Conservation (phyloP, 176 grass and related monocot species). For the Coix lacrymajobi region DNA sequence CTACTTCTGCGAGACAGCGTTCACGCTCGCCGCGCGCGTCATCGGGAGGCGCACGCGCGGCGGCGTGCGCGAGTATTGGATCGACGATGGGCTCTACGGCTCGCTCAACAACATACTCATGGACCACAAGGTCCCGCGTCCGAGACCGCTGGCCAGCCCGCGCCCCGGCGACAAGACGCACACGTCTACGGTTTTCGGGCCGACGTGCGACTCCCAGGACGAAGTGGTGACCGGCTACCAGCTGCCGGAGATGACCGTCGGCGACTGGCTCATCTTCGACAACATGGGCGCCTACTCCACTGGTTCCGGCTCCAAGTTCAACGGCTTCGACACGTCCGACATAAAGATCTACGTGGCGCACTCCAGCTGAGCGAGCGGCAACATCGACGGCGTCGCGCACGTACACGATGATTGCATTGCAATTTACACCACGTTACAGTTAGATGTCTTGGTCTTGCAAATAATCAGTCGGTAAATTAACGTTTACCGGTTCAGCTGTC, state of each 20-base stretch:
- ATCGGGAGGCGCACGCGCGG: conserved; percentile 34
- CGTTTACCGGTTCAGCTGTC: no score
- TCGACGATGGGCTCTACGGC: conserved; percentile 42
- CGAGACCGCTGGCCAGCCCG: neutral
- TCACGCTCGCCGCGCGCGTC: conserved; percentile 32
- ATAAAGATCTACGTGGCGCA: conserved; percentile 34
- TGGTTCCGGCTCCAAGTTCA: conserved; percentile 11
- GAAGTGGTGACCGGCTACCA: conserved; percentile 15
- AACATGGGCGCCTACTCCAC: conserved; percentile 35
- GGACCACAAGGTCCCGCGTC: conserved; percentile 14
- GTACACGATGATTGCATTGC: no score
- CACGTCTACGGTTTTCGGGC: conserved; percentile 33
- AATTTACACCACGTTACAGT: no score
- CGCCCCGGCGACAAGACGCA: neutral
- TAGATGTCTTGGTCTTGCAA: no score
- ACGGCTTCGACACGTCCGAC: conserved; percentile 8
- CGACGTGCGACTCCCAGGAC: conserved; percentile 31
- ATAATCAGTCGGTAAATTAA: no score
- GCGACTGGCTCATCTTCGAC: conserved; percentile 34
- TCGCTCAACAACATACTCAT: conserved; percentile 28
- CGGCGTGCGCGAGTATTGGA: conserved; percentile 35
- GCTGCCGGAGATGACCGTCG: conserved; percentile 31
- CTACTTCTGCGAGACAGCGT: conserved; percentile 20
- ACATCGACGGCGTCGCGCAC: neutral
- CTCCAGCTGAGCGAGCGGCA: neutral